A percentile compares a stretch with the other conserved stretches of the same genome.
phyloP scores from a whole-genome alignment of 163 green algal species.

The Trebouxia gelatinosa region DNA sequence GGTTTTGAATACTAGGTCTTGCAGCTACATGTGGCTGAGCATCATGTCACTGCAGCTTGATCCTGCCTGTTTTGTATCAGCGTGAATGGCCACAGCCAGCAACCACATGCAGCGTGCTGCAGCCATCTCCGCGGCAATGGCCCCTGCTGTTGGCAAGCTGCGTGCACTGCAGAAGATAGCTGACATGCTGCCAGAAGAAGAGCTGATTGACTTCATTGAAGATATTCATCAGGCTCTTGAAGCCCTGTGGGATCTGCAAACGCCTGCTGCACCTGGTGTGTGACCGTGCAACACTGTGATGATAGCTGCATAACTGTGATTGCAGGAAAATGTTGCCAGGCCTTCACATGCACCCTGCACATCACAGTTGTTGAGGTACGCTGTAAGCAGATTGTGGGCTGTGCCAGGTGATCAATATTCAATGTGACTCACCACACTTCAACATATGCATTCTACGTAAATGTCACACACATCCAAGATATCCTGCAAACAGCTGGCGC shows the following conservation, averaged over 20 bases:
- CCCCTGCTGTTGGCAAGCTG: conserved; percentile 28
- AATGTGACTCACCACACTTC: too few species aligned
- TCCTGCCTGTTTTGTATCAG: too few species aligned
- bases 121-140: conserved; percentile 15
- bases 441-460: too few species aligned
- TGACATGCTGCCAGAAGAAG: conserved; percentile 26
- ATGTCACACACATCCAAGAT: background rate
- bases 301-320: background rate
- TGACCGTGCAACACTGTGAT: background rate
- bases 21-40: too few species aligned
- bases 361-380: too few species aligned
- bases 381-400: too few species aligned
- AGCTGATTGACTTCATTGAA: conserved; percentile 57
- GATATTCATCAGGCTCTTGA: conserved; percentile 38
- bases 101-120: conserved; percentile 22
- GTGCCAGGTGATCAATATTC: too few species aligned
- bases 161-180: background rate
- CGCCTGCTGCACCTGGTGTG: background rate
- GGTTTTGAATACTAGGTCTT: too few species aligned
- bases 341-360: too few species aligned
- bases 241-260: conserved; percentile 37
- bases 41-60: too few species aligned
- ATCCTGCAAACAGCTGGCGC: background rate
- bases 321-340: background rate
- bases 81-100: too few species aligned